These are phyloP conservation scores for Cystobasidium sp. DNA, from an alignment of 1,284 basidiomycete genomes.

Conservation along the genomic window DNA sequence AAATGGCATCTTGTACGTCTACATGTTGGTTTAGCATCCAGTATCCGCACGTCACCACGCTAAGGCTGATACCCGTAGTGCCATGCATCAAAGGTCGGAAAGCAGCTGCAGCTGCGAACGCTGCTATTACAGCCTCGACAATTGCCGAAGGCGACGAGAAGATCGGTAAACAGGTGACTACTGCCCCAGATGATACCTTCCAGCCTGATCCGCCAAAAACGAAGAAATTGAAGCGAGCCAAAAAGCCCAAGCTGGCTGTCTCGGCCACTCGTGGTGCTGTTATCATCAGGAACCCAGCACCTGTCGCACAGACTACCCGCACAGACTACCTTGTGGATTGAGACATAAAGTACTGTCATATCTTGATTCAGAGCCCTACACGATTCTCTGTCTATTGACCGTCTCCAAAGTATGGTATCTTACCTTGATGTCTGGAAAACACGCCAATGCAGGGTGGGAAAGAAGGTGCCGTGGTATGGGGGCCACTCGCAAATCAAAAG, in stretches of 20 bases:
- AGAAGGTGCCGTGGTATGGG: slow-evolving; percentile 5
- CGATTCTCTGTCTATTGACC: neutral
- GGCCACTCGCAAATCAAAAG: neutral
- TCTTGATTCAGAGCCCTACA: neutral
- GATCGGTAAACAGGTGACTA: neutral
- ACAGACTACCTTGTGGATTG: slow-evolving; percentile 8
- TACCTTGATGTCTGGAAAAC: neutral
- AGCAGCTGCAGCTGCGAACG: slow-evolving; percentile 3
- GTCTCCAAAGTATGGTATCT: slow-evolving; percentile 18
- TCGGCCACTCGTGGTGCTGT: no score
- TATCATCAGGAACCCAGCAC: neutral
- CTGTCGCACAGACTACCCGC: slow-evolving; percentile 11
- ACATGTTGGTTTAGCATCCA: no score
- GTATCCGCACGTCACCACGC: no score
- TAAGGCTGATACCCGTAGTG: no score
- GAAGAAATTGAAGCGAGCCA: no score
- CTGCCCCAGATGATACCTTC: neutral
- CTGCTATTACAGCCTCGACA: neutral
- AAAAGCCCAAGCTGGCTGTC: no score
- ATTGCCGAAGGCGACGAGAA: neutral
- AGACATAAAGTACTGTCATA: neutral
- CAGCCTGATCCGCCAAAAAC: no score
- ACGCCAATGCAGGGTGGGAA: slow-evolving; percentile 2
- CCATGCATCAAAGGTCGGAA: neutral
- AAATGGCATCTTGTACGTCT: no score